A percentile compares a stretch with the other conserved stretches of the same genome.
Evolutionary conservation across 176 grass and related monocot genomes (phyloP).

Genomic region (Phoenix roebelenii): DNA sequence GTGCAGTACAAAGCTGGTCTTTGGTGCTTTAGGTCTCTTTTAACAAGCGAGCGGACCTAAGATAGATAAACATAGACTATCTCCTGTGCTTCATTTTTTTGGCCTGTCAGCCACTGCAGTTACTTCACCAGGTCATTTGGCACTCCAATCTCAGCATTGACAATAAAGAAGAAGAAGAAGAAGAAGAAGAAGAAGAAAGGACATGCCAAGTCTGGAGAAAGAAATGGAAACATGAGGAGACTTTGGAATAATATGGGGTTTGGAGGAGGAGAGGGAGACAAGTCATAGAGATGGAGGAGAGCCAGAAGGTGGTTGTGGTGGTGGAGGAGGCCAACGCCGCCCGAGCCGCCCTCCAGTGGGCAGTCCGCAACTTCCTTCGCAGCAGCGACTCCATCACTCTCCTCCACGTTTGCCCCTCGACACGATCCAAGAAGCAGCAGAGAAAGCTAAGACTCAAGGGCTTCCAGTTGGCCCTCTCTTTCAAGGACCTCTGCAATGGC

Average conservation of each 20-base stretch:
- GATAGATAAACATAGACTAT: too few relatives aligned
- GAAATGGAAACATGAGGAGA: background rate
- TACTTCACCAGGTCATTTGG: too few relatives aligned
- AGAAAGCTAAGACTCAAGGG: constrained; percentile 54
- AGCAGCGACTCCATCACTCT: constrained; percentile 70
- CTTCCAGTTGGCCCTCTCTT: constrained; percentile 88
- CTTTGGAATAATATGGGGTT: too few relatives aligned
- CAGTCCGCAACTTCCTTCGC: constrained; percentile 80
- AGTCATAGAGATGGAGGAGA: constrained; percentile 61
- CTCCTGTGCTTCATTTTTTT: too few relatives aligned
- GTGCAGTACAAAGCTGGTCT: too few relatives aligned
- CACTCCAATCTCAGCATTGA: too few relatives aligned
- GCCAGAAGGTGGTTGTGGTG: constrained; percentile 69
- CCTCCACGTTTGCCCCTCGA: constrained; percentile 73
- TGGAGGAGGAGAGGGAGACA: too few relatives aligned
- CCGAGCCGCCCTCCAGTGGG: constrained; percentile 67
- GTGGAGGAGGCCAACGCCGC: constrained; percentile 70
- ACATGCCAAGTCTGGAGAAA: background rate
- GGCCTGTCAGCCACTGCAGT: too few relatives aligned
- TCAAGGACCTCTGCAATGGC: constrained; percentile 90
- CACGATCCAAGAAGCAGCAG: constrained; percentile 31
- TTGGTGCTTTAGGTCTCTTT: too few relatives aligned
- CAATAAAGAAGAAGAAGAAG: too few relatives aligned
- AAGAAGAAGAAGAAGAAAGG: too few relatives aligned
- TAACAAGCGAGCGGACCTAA: too few relatives aligned